Evolutionary conservation across 768 basidiomycete species (phyloP).

Genomic region (Mycena alexandri): DNA sequence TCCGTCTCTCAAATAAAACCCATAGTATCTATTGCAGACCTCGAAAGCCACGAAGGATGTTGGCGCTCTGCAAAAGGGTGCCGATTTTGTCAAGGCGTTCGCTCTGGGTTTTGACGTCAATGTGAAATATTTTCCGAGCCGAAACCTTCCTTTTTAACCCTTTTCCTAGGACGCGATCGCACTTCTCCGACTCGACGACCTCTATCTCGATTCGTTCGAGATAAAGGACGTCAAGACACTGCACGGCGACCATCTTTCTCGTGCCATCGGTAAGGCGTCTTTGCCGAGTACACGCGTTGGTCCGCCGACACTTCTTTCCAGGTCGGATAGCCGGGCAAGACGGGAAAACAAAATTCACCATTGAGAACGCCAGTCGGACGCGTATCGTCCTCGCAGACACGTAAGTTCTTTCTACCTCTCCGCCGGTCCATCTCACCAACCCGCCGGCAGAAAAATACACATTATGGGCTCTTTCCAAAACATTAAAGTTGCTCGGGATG

Average conservation of each 20-base stretch:
- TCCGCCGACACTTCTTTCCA: constrained; percentile 44
- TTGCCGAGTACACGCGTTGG: neutral
- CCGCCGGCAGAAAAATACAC: constrained; percentile 85
- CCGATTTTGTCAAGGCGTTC: constrained; percentile 96
- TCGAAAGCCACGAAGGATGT: constrained; percentile 95
- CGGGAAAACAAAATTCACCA: constrained; percentile 98
- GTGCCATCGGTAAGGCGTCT: constrained; percentile 82
- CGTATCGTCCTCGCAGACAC: constrained; percentile 99
- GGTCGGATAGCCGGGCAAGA: constrained; percentile 99
- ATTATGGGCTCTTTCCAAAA: constrained; percentile 99
- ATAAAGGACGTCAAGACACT: constrained; percentile 99
- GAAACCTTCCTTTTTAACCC: neutral
- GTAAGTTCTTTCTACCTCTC: constrained; percentile 62
- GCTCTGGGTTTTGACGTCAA: constrained; percentile 96
- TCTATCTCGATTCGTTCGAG: constrained; percentile 98
- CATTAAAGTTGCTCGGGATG: constrained; percentile 97
- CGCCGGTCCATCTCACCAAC: constrained; percentile 22
- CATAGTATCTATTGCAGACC: constrained; percentile 65
- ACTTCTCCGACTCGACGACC: constrained; percentile 92
- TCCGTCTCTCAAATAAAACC: constrained; percentile 7
- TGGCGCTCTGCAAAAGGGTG: constrained; percentile 95
- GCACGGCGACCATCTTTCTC: constrained; percentile 97
- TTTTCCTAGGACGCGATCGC: constrained; percentile 88
- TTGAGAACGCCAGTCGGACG: constrained; percentile 96
- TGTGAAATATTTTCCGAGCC: constrained; percentile 54